A percentile compares a stretch with the other conserved stretches of the same genome.
These are phyloP conservation scores for Leccinum colubrinum DNA, from an alignment of 1,284 basidiomycete genomes.

Conservation along the genomic window DNA sequence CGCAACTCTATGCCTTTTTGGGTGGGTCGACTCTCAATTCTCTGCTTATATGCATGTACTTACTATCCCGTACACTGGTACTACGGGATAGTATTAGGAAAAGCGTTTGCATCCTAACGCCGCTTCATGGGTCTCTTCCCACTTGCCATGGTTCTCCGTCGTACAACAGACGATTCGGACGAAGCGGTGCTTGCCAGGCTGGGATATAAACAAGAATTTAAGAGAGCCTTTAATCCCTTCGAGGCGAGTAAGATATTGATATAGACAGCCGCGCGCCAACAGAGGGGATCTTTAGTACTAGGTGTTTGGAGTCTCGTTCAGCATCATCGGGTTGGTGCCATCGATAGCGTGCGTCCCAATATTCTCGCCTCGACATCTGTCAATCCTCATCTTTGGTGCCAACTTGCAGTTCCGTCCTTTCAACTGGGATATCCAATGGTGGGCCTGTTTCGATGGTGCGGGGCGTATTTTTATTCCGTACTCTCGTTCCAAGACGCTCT, in stretches of 20 bases:
- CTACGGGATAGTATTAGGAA: background rate
- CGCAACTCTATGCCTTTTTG: no score
- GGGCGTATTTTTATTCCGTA: slow-evolving; percentile 30
- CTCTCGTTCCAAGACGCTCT: background rate
- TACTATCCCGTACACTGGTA: no score
- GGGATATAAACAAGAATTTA: background rate
- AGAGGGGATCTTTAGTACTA: background rate
- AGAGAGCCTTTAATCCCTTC: background rate
- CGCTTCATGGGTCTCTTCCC: background rate
- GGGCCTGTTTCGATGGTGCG: slow-evolving; percentile 48
- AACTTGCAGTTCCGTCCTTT: no score
- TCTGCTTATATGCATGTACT: no score
- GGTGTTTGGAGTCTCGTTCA: slow-evolving; percentile 38
- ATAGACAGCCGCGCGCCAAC: background rate
- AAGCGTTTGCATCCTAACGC: background rate
- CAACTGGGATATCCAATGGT: no score
- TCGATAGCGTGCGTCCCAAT: slow-evolving; percentile 36
- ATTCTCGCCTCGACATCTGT: background rate
- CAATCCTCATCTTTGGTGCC: no score
- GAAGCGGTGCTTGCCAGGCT: background rate
- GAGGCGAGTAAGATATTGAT: background rate
- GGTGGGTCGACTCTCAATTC: no score
- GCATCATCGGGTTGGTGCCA: slow-evolving; percentile 41
- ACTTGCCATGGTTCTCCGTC: background rate
- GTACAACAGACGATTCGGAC: background rate